These are phyloP conservation scores for Trichosporon sp. DNA, from an alignment of 1,284 basidiomycete species.

Conservation along the genomic window DNA sequence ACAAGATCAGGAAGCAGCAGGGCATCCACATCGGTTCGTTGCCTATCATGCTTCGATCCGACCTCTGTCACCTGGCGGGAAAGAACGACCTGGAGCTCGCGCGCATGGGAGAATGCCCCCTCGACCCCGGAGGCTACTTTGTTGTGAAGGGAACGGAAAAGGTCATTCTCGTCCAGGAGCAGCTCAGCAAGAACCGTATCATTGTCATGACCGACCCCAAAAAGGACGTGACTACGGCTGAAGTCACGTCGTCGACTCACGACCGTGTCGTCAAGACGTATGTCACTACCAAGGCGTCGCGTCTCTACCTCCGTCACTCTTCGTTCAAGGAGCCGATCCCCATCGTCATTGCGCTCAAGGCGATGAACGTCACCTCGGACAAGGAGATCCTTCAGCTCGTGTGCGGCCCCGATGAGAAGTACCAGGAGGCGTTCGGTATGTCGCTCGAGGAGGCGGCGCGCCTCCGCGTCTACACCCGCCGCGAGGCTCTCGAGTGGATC, in stretches of 20 bases:
- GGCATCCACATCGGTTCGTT: conserved; percentile 89
- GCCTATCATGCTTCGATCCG: conserved; percentile 96
- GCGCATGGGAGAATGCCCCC: conserved; percentile 91
- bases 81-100: conserved; percentile 80
- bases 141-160: conserved; percentile 99
- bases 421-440: conserved; percentile 84
- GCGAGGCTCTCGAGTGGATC: conserved; percentile 95
- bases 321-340: conserved; percentile 97
- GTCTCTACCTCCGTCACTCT: conserved; percentile 97
- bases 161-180: conserved; percentile 98
- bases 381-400: conserved; percentile 96
- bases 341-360: conserved; percentile 93
- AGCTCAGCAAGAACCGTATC: conserved; percentile 98
- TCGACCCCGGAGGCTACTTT: conserved; percentile 99
- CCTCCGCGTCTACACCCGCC: conserved; percentile 85
- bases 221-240: conserved; percentile 91
- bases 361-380: conserved; percentile 93
- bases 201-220: conserved; percentile 92
- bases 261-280: conserved; percentile 99
- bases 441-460: conserved; percentile 92
- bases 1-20: conserved; percentile 78
- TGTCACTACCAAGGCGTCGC: conserved; percentile 89
- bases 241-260: conserved; percentile 98
- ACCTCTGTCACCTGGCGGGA: conserved; percentile 85
- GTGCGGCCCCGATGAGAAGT: conserved; percentile 87